These are phyloP conservation scores for Leccinum pallidistipes DNA, from an alignment of 1,284 basidiomycete species.

Conservation along the genomic window DNA sequence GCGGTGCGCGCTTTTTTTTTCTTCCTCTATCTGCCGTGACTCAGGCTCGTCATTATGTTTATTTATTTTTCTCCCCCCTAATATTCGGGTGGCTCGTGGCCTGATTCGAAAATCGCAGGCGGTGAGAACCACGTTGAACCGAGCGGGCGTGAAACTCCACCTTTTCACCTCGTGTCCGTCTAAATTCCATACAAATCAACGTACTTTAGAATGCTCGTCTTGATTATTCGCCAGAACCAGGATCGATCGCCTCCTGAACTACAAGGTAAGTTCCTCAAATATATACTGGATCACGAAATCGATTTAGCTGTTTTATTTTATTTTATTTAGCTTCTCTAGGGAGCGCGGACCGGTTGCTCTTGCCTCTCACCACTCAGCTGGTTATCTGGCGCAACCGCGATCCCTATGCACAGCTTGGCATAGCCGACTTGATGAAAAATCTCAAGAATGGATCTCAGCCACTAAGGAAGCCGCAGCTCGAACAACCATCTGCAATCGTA, in stretches of 20 bases:
- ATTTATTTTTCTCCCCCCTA: too few species aligned
- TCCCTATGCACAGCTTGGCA: constrained; percentile 38
- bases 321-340: constrained; percentile 17
- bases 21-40: too few species aligned
- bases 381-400: constrained; percentile 30
- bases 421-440: constrained; percentile 36
- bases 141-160: constrained; percentile 35
- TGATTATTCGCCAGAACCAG: constrained; percentile 31
- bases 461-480: constrained; percentile 23
- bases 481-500: constrained; percentile 9
- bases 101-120: constrained; percentile 22
- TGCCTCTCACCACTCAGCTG: constrained; percentile 31
- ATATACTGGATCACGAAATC: not conserved
- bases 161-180: constrained; percentile 37
- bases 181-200: constrained; percentile 34
- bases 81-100: too few species aligned
- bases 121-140: constrained; percentile 36
- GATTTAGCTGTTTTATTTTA: not conserved
- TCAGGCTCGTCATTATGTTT: too few species aligned
- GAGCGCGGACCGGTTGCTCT: constrained; percentile 22
- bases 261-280: constrained; percentile 17
- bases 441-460: constrained; percentile 19
- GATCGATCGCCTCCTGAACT: constrained; percentile 26
- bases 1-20: too few species aligned
- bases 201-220: constrained; percentile 38